A percentile compares a stretch with the other conserved stretches of the same genome.
phyloP scores from a whole-genome alignment of 495 filamentous ascomycete genomes.

The Aspergillus ellipticus region DNA sequence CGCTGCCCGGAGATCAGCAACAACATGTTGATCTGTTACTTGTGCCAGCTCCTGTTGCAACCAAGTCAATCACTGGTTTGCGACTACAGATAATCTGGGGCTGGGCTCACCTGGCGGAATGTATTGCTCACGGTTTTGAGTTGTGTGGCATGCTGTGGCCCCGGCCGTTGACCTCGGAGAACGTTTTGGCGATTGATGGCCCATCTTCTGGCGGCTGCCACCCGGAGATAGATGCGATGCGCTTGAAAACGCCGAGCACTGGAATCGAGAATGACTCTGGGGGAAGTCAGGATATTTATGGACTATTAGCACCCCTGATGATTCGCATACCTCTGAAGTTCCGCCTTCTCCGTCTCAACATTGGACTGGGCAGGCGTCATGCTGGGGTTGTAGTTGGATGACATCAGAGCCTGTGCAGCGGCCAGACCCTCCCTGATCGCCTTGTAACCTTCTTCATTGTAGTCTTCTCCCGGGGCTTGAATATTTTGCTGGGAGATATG shows the following conservation, averaged over 20 bases:
- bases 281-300: neutral
- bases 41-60: slow-evolving; percentile 57
- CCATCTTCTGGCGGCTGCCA: slow-evolving; percentile 76
- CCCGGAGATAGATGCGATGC: slow-evolving; percentile 79
- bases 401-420: slow-evolving; percentile 71
- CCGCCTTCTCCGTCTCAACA: slow-evolving; percentile 67
- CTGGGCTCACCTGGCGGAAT: slow-evolving; percentile 56
- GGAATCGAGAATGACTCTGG: slow-evolving; percentile 73
- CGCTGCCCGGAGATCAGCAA: slow-evolving; percentile 58
- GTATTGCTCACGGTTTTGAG: slow-evolving; percentile 57
- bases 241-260: slow-evolving; percentile 77
- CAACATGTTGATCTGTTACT: slow-evolving; percentile 64
- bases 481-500: slow-evolving; percentile 71
- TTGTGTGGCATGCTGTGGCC: slow-evolving; percentile 51
- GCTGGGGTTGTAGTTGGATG: slow-evolving; percentile 62
- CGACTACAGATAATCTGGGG: neutral
- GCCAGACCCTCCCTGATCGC: slow-evolving; percentile 69
- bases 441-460: slow-evolving; percentile 73
- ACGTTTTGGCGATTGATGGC: slow-evolving; percentile 65
- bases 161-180: slow-evolving; percentile 61
- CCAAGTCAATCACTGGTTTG: slow-evolving; percentile 1
- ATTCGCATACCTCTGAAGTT: slow-evolving; percentile 65
- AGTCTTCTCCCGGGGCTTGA: slow-evolving; percentile 57
- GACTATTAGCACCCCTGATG: no score
- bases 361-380: slow-evolving; percentile 46